Conservation (phyloP, 2,329 filamentous ascomycete genomes). For the Coniochaeta sp. region DNA sequence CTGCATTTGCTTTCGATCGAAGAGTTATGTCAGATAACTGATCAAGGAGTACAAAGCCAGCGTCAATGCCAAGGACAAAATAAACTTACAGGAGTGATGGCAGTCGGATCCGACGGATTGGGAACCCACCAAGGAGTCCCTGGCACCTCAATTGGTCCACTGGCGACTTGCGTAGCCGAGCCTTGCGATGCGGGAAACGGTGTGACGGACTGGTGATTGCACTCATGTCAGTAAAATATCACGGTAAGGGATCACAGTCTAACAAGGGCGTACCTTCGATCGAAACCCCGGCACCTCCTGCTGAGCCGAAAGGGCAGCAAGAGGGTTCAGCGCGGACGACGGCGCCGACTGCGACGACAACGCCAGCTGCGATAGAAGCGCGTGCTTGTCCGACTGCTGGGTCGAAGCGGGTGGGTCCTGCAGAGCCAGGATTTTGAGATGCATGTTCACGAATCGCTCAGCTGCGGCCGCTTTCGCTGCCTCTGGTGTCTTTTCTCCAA, state of each 20-base stretch:
- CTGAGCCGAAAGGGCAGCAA: background rate
- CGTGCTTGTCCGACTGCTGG: conserved; percentile 1
- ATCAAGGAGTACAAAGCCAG: no score
- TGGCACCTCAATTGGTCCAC: conserved; percentile 11
- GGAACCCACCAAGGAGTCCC: conserved; percentile 18
- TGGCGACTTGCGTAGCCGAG: background rate
- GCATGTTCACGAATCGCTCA: conserved; percentile 51
- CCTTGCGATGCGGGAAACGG: conserved; percentile 13
- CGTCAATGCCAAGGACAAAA: background rate
- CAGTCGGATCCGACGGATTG: conserved; percentile 22
- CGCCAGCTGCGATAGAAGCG: conserved; percentile 9
- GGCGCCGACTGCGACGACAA: background rate
- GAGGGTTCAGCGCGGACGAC: background rate
- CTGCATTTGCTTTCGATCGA: conserved; percentile 16
- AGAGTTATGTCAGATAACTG: conserved; percentile 18
- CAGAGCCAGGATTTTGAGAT: conserved; percentile 48
- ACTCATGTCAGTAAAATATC: background rate
- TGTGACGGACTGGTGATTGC: conserved; percentile 12
- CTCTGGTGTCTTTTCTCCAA: conserved; percentile 49
- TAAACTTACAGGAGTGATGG: conserved; percentile 25
- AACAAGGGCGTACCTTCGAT: conserved; percentile 9
- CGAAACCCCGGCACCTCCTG: conserved; percentile 2
- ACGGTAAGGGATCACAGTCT: background rate
- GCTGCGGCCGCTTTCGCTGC: conserved; percentile 51
- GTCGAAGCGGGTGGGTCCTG: conserved; percentile 33